Evolutionary conservation across 1,284 basidiomycete species (phyloP).

Genomic region (Coniferiporia sulphurascens): DNA sequence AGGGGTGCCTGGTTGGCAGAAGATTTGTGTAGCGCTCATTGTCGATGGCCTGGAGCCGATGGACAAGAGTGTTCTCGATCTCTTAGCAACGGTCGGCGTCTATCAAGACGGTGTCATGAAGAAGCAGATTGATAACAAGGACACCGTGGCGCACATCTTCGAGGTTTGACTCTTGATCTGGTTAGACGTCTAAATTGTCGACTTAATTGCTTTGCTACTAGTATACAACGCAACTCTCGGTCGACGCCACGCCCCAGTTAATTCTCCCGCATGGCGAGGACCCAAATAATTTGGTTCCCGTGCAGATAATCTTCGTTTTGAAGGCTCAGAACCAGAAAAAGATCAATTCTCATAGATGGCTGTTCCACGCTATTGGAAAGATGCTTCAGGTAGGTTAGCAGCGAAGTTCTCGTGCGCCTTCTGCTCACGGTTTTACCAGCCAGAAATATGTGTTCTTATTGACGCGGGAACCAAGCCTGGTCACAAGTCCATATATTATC

Average conservation of each 20-base stretch:
- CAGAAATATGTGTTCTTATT: constrained; percentile 86
- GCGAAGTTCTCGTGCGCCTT: background rate
- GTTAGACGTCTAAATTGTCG: constrained; percentile 6
- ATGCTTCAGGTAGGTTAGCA: constrained; percentile 58
- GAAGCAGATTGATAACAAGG: constrained; percentile 87
- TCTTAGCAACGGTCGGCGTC: constrained; percentile 83
- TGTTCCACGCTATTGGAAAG: constrained; percentile 93
- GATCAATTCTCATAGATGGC: constrained; percentile 96
- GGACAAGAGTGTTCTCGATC: constrained; percentile 91
- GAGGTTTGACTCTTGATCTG: constrained; percentile 48
- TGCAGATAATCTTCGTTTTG: constrained; percentile 92
- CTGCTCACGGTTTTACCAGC: constrained; percentile 38
- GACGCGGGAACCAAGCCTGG: constrained; percentile 97
- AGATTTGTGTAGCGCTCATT: constrained; percentile 87
- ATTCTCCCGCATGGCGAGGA: constrained; percentile 87
- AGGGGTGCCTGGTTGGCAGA: constrained; percentile 88
- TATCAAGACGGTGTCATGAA: constrained; percentile 98
- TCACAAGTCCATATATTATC: constrained; percentile 93
- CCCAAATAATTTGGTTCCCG: constrained; percentile 88
- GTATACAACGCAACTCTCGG: constrained; percentile 90
- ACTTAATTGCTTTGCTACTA: constrained; percentile 27
- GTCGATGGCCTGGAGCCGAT: constrained; percentile 94
- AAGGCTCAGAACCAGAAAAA: constrained; percentile 99
- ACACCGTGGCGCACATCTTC: constrained; percentile 89
- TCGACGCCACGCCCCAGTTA: constrained; percentile 84